Percentiles rank a stretch among this genome's conserved stretches.
These are phyloP conservation scores for Hortiboletus campestris DNA, from an alignment of 768 basidiomycete species.

Conservation along the genomic window DNA sequence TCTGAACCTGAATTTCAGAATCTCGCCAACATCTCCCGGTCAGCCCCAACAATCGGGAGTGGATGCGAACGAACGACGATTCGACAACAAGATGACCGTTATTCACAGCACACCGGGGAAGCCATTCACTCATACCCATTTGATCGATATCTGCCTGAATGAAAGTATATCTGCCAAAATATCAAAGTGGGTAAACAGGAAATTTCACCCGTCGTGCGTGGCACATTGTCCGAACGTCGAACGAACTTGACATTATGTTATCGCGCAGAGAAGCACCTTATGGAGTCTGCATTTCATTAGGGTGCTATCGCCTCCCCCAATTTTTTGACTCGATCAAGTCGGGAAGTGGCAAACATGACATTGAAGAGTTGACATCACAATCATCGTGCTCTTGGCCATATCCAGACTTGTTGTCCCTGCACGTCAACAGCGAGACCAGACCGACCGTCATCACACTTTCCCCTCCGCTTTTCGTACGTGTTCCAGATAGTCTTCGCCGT, in stretches of 20 bases:
- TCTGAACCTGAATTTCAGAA: conserved; percentile 18
- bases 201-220: conserved; percentile 31
- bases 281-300: conserved; percentile 46
- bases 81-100: conserved; percentile 19
- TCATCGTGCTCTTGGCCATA: conserved; percentile 45
- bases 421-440: conserved; percentile 4
- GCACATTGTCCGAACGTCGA: background rate
- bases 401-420: conserved; percentile 21
- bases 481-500: conserved; percentile 10
- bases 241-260: background rate
- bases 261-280: conserved; percentile 32
- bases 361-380: conserved; percentile 22
- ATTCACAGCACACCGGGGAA: conserved; percentile 19
- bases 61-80: conserved; percentile 2
- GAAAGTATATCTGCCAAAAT: conserved; percentile 28
- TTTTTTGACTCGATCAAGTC: conserved; percentile 16
- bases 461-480: conserved; percentile 37
- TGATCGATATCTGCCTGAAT: conserved; percentile 29
- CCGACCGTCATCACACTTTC: conserved; percentile 18
- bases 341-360: conserved; percentile 12
- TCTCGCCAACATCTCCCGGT: background rate
- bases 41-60: background rate
- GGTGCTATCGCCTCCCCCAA: conserved; percentile 39
- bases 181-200: conserved; percentile 39
- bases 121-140: conserved; percentile 18